Conservation (phyloP, 2,329 filamentous ascomycete genomes). For the Trichoderma endophyticum region DNA sequence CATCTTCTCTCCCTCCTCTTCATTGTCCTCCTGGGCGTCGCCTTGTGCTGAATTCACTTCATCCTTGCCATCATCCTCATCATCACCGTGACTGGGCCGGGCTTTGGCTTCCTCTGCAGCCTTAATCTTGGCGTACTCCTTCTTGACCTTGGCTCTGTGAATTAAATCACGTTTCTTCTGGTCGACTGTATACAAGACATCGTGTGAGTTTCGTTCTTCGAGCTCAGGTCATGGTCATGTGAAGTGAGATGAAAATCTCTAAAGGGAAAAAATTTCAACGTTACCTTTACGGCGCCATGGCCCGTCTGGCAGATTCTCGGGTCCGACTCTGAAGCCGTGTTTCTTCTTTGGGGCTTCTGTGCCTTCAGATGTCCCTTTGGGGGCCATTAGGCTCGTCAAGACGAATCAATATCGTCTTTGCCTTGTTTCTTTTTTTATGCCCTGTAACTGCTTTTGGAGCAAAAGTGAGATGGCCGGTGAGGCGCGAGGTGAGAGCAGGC, state of each 20-base stretch:
- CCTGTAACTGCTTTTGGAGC: neutral
- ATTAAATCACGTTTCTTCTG: conserved; percentile 90
- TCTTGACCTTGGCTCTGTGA: conserved; percentile 88
- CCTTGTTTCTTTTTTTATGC: neutral
- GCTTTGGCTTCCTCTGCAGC: conserved; percentile 33
- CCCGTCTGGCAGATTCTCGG: conserved; percentile 86
- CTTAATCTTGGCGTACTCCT: conserved; percentile 86
- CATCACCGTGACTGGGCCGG: neutral
- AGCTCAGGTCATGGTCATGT: neutral
- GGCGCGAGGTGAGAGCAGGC: conserved; percentile 7
- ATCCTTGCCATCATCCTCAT: conserved; percentile 20
- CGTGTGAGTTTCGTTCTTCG: conserved; percentile 22
- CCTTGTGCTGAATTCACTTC: conserved; percentile 13
- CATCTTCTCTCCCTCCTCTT: conserved; percentile 29
- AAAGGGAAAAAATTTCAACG: conserved; percentile 18
- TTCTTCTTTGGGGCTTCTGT: conserved; percentile 49
- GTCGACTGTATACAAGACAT: conserved; percentile 52
- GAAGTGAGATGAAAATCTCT: neutral
- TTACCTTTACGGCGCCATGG: conserved; percentile 74
- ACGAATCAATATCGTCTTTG: neutral
- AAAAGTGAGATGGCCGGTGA: conserved; percentile 8
- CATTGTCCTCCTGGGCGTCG: conserved; percentile 22
- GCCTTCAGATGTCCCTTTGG: conserved; percentile 32
- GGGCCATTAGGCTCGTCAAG: conserved; percentile 28
- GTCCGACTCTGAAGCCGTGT: conserved; percentile 82